Percentiles rank a stretch among this genome's conserved stretches.
These are phyloP conservation scores for Fusarium torreyae DNA, from an alignment of 2,329 filamentous ascomycete species.

Conservation along the genomic window DNA sequence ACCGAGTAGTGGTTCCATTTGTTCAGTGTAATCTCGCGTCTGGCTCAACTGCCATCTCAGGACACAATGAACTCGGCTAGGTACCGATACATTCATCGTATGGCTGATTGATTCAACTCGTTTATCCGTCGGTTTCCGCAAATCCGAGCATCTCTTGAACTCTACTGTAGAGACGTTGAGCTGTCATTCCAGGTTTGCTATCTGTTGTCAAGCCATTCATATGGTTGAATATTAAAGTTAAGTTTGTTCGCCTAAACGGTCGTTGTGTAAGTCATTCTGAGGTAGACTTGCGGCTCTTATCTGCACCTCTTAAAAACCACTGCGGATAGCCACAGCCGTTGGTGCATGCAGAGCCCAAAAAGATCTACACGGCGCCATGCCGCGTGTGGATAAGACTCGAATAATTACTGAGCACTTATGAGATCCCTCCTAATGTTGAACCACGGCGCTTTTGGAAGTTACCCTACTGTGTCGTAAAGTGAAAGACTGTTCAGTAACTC, in stretches of 20 bases:
- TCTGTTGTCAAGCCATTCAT: constrained; percentile 12
- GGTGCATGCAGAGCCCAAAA: constrained; percentile 40
- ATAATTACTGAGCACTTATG: constrained; percentile 11
- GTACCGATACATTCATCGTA: constrained; percentile 45
- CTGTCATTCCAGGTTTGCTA: constrained; percentile 17
- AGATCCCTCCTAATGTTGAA: constrained; percentile 27
- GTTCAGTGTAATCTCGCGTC: constrained; percentile 46
- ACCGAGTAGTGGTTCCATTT: constrained; percentile 20
- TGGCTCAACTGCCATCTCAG: constrained; percentile 36
- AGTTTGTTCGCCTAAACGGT: constrained; percentile 14
- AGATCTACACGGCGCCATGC: constrained; percentile 43
- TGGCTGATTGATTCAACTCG: constrained; percentile 21
- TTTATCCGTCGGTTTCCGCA: constrained; percentile 46
- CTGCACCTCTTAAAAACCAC: constrained; percentile 27
- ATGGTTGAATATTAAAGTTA: constrained; percentile 33
- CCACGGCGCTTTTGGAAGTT: constrained; percentile 17
- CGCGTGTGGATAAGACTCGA: constrained; percentile 36
- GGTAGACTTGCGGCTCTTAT: constrained; percentile 42
- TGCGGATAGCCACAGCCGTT: constrained; percentile 40
- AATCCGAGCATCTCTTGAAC: constrained; percentile 29
- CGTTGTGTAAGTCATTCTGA: constrained; percentile 22
- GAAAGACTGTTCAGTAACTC: constrained; percentile 28
- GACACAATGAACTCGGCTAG: constrained; percentile 36
- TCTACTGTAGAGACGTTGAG: constrained; percentile 34
- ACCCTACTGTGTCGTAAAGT: constrained; percentile 16